Evolutionary conservation across 1,139 yeast species (phyloP).

Genomic region (Debaryomyces singareniensis): DNA sequence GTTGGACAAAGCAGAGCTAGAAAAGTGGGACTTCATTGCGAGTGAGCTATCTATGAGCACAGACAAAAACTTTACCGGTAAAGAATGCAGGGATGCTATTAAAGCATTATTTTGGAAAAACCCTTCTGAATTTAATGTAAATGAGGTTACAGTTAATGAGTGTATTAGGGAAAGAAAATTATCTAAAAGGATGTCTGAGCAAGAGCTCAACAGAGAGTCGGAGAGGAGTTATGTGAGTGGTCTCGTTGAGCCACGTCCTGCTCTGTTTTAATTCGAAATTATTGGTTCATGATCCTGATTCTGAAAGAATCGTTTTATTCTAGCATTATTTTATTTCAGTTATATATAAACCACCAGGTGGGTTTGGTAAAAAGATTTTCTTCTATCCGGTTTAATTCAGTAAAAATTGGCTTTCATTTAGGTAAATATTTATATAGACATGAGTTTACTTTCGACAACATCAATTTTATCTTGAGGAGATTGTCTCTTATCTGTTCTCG

Average conservation of each 20-base stretch:
- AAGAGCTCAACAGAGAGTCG: conserved; percentile 5
- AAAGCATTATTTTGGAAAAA: conserved; percentile 48
- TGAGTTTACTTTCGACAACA: conserved; percentile 50
- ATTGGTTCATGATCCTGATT: too few species aligned
- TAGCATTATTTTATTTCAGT: too few species aligned
- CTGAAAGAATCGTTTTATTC: too few species aligned
- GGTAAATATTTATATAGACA: conserved; percentile 4
- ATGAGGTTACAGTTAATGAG: conserved; percentile 36
- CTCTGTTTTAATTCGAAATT: too few species aligned
- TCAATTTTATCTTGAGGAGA: conserved; percentile 61
- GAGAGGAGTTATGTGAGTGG: too few species aligned
- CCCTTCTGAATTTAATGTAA: conserved; percentile 55
- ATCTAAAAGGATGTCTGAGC: conserved; percentile 31
- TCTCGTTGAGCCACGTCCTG: too few species aligned
- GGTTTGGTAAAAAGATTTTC: too few species aligned
- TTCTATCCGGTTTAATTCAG: too few species aligned
- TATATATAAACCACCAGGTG: too few species aligned
- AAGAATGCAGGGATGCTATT: conserved; percentile 51
- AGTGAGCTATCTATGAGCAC: conserved; percentile 56
- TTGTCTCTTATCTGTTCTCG: conserved; percentile 65
- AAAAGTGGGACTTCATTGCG: conserved; percentile 63
- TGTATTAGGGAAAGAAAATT: conserved; percentile 32
- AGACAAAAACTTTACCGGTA: conserved; percentile 46
- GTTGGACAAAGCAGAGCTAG: conserved; percentile 64
- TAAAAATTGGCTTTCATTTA: too few species aligned